Conservation (phyloP, 169 alveolate genomes). For the Plasmodium ovale region DNA sequence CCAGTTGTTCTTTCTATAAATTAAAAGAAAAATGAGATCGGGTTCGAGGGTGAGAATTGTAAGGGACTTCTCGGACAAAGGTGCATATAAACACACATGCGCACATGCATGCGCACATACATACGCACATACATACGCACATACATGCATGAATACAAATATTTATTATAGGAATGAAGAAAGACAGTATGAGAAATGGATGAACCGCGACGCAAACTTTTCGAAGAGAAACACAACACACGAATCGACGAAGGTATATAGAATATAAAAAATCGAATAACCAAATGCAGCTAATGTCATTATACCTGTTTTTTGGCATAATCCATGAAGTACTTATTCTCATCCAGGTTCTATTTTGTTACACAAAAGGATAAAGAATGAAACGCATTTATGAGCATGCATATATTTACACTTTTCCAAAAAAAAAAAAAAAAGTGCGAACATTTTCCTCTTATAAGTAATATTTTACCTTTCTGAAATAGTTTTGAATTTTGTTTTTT, state of each 20-base stretch:
- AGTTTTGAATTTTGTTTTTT: conserved; percentile 32
- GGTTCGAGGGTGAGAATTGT: neutral
- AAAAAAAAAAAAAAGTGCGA: neutral
- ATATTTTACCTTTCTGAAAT: conserved; percentile 43
- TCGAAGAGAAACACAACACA: too few species aligned
- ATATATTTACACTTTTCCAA: neutral
- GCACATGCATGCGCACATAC: too few species aligned
- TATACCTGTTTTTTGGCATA: conserved; percentile 51
- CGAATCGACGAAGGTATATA: neutral
- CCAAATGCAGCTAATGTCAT: neutral
- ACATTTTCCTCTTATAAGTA: neutral
- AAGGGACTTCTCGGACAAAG: neutral
- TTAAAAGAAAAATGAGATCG: conserved; percentile 21
- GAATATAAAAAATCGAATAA: neutral
- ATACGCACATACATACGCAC: too few species aligned
- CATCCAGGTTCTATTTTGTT: conserved; percentile 9
- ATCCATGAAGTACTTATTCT: conserved; percentile 64
- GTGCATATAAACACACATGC: neutral
- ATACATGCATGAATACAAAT: too few species aligned
- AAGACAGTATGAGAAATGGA: neutral
- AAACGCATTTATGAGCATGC: neutral
- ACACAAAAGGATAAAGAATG: neutral
- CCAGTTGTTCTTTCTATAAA: conserved; percentile 65
- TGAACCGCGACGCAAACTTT: neutral
- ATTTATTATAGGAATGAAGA: neutral